Percentiles rank a stretch among this genome's conserved stretches.
Conservation (phyloP, 129 eudicot genomes). For the Cynara cardunculus region DNA sequence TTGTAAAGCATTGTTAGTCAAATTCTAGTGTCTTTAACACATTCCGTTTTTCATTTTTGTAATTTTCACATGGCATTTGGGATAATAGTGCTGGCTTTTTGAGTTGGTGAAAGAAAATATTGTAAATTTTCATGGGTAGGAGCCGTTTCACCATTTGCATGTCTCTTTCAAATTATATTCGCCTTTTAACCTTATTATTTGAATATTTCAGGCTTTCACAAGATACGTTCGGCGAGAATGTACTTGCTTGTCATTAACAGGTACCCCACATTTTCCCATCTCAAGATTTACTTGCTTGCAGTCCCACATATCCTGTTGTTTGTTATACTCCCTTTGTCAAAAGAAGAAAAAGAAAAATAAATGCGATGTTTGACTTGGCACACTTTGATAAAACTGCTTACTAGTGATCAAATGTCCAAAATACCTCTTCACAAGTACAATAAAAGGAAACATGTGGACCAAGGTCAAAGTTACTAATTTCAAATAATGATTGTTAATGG, state of each 20-base stretch:
- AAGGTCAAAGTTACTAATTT: not conserved
- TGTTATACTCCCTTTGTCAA: not conserved
- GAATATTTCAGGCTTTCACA: constrained; percentile 63
- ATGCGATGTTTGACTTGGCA: not conserved
- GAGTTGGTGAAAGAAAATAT: not conserved
- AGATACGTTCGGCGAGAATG: constrained; percentile 80
- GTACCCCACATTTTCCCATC: constrained; percentile 29
- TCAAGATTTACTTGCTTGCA: constrained; percentile 2
- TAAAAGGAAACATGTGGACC: not conserved
- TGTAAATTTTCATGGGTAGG: not conserved
- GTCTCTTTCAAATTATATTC: not conserved
- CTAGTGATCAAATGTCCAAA: not conserved
- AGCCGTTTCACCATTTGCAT: not conserved
- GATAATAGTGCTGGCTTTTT: not conserved
- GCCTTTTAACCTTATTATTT: not conserved
- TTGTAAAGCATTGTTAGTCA: not conserved
- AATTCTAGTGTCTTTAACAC: too few relatives aligned
- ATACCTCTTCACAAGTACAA: not conserved
- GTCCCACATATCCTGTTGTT: constrained; percentile 6
- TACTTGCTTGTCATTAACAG: constrained; percentile 73
- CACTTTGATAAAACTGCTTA: not conserved
- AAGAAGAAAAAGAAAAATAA: not conserved
- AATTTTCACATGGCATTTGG: not conserved
- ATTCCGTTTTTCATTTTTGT: not conserved
- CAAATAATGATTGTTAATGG: not conserved